Percentiles rank a stretch among this genome's conserved stretches.
phyloP scores from a whole-genome alignment of 2,329 filamentous ascomycete species.

The Alternaria sp. region DNA sequence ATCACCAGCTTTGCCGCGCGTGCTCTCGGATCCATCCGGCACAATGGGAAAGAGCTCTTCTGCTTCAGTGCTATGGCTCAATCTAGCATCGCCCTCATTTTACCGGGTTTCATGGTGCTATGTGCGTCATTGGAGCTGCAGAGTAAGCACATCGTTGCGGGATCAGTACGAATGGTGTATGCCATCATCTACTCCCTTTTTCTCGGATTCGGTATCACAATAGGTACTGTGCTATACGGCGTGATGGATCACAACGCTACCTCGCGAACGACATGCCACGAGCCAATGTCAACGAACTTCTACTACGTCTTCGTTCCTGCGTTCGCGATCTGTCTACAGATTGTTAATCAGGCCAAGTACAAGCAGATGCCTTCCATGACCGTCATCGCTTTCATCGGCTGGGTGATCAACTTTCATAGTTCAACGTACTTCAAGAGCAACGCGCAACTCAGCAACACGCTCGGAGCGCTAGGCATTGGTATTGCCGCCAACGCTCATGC shows the following conservation, averaged over 20 bases:
- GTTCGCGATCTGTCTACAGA: slow-evolving; percentile 76
- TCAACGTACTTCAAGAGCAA: slow-evolving; percentile 72
- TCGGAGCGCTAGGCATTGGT: slow-evolving; percentile 79
- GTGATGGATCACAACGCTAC: slow-evolving; percentile 59
- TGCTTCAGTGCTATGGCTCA: slow-evolving; percentile 62
- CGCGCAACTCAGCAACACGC: slow-evolving; percentile 77
- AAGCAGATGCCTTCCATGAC: slow-evolving; percentile 80
- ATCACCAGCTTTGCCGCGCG: slow-evolving; percentile 61
- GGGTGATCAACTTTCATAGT: slow-evolving; percentile 77
- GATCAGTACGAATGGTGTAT: slow-evolving; percentile 62
- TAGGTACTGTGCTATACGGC: slow-evolving; percentile 60
- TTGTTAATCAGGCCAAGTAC: slow-evolving; percentile 84
- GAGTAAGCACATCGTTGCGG: slow-evolving; percentile 58
- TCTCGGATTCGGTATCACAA: slow-evolving; percentile 62
- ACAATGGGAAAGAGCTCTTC: slow-evolving; percentile 54
- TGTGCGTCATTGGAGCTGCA: slow-evolving; percentile 61
- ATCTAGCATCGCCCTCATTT: slow-evolving; percentile 60
- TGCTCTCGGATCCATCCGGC: slow-evolving; percentile 58
- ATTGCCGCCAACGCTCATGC: slow-evolving; percentile 82
- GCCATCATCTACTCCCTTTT: slow-evolving; percentile 63
- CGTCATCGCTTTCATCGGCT: slow-evolving; percentile 75
- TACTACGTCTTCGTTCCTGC: slow-evolving; percentile 76
- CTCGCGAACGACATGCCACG: slow-evolving; percentile 54
- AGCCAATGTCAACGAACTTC: slow-evolving; percentile 61
- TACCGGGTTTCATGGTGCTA: slow-evolving; percentile 62